Base-by-base conservation (phyloP, 768 basidiomycete genomes). In the Mycena venus region DNA sequence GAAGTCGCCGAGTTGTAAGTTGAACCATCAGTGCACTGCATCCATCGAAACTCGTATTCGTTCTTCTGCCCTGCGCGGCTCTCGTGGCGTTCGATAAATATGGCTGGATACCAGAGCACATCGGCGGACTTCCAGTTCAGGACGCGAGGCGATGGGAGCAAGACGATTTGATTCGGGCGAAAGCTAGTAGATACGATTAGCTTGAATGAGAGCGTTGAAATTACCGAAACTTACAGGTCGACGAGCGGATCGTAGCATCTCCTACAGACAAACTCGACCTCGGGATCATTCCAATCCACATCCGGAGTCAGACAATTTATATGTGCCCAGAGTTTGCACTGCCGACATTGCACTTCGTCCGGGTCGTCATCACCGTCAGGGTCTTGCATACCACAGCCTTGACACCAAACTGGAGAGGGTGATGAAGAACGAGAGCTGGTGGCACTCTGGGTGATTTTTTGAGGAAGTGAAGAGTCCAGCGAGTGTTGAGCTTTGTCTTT, bases 341-440 rank as follows among this genome's bases (percentile, higher is more conserved):
- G 6, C 23, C 23, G 21, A 21, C 71, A 72, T 36, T 72, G 71
- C 1, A 72, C 71, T 34, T 72, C 71, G 2, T 72, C 49, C 10
- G 36, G 36, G 21, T 66, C 38, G 8, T 66, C 49, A 19, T 72
- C 71, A 8, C 71, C 71, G 3, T 61, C n/a, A n/a, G 64, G 44
- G 0, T n/a, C 31, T 4, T 61, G 42, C 15, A 23, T 21, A 3
- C 60, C 71, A 36, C 64, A 72, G 25, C 62, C 70, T n/a, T 60
- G 19, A 14, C 71, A 72, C 7, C 17, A 67, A 0, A 72, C 34
- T 0, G 71, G 71, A 10, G 25, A 72, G 2, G 62, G 61, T 2
- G 71, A 32, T 21, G 21, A 9, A 2, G 55, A 32, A 32, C 55
- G 55, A 56, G 19, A n/a, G 47, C 19, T 47, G 47, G n/a, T n/a